Percentiles rank a stretch among this genome's conserved stretches.
phyloP scores from a whole-genome alignment of 495 filamentous ascomycete genomes.

The Trichocladium uniseriatum region DNA sequence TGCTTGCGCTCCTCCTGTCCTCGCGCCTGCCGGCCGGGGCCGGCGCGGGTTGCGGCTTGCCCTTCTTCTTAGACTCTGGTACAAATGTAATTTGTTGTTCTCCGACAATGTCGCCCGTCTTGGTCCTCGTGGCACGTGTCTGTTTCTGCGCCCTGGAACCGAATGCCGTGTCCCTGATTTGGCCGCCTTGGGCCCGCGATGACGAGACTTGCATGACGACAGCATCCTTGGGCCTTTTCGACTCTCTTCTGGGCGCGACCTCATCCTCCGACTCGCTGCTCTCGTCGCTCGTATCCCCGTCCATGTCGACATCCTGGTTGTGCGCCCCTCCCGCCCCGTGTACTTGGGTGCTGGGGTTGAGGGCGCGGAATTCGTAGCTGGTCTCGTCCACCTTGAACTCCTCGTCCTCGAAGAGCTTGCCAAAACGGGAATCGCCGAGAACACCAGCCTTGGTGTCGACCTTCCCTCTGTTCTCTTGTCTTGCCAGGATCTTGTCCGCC shows the following conservation, averaged over 20 bases:
- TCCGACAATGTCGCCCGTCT: conserved; percentile 55
- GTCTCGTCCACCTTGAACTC: conserved; percentile 88
- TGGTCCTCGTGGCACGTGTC: conserved; percentile 36
- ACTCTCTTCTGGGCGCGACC: conserved; percentile 31
- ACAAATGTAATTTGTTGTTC: conserved; percentile 83
- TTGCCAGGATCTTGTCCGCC: conserved; percentile 70
- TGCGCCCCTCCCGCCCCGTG: conserved; percentile 10
- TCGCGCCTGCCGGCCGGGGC: conserved; percentile 30
- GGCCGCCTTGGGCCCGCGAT: conserved; percentile 49
- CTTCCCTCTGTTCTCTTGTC: conserved; percentile 71
- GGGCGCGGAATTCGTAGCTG: conserved; percentile 73
- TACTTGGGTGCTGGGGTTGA: conserved; percentile 70
- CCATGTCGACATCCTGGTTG: conserved; percentile 1
- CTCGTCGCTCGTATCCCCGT: conserved; percentile 8
- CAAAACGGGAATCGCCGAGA: conserved; percentile 78
- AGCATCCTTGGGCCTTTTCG: conserved; percentile 31
- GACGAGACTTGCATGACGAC: conserved; percentile 63
- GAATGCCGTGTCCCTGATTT: conserved; percentile 53
- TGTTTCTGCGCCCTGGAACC: conserved; percentile 52
- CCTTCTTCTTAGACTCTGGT: conserved; percentile 50
- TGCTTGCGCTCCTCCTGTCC: conserved; percentile 60
- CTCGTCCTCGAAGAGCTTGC: conserved; percentile 78
- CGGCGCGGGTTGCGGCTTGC: conserved; percentile 27
- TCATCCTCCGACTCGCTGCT: conserved; percentile 17
- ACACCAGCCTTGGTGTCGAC: conserved; percentile 52